A percentile compares a stretch with the other conserved stretches of the same genome.
These are phyloP conservation scores for Leccinellum rugosiceps DNA, from an alignment of 768 basidiomycete species.

Conservation along the genomic window DNA sequence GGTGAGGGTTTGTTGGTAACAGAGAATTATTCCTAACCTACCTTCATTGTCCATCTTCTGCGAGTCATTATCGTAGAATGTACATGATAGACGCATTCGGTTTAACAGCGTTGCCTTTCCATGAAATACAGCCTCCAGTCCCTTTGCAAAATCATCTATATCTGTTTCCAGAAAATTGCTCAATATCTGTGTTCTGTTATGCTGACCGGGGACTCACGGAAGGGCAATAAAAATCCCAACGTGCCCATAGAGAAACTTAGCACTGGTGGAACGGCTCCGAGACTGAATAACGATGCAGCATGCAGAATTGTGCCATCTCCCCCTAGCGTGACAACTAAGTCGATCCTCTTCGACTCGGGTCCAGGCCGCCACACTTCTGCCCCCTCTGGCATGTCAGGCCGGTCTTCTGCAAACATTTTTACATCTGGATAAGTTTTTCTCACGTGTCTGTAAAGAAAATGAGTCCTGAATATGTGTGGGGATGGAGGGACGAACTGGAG, in stretches of 20 bases:
- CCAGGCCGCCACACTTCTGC: constrained; percentile 61
- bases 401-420: constrained; percentile 64
- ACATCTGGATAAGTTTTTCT: constrained; percentile 55
- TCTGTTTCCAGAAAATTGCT: constrained; percentile 44
- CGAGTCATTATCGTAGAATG: constrained; percentile 62
- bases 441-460: constrained; percentile 46
- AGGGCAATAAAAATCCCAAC: constrained; percentile 89
- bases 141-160: constrained; percentile 82
- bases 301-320: constrained; percentile 96
- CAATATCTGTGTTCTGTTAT: background rate
- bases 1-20: background rate
- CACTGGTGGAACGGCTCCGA: constrained; percentile 89
- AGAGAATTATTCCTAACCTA: constrained; percentile 28
- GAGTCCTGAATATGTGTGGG: background rate
- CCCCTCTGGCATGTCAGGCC: constrained; percentile 60
- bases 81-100: constrained; percentile 87
- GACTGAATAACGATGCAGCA: constrained; percentile 85
- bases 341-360: constrained; percentile 59
- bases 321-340: constrained; percentile 86
- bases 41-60: constrained; percentile 60
- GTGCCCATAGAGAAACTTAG: constrained; percentile 70
- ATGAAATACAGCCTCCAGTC: constrained; percentile 73
- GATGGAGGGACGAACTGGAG: constrained; percentile 48
- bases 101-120: constrained; percentile 82
- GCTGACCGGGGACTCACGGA: constrained; percentile 56